Evolutionary conservation across 2,329 filamentous ascomycete species (phyloP), one percentile per base, ranked within the genome.

Genomic region (Dryadomyces quercus-mongolicae): DNA sequence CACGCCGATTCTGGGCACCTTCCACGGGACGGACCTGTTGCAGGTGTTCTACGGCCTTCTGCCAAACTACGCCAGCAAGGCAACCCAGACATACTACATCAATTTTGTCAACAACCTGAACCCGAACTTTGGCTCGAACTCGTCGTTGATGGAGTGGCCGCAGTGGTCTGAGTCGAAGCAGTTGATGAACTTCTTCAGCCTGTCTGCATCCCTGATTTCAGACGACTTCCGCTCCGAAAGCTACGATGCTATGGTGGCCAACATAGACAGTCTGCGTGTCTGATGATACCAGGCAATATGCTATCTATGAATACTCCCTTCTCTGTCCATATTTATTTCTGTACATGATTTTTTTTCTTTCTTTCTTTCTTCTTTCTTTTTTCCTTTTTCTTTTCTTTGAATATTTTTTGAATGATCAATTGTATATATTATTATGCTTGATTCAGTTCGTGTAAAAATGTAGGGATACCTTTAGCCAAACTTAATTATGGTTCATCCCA

Each of bases 1-100:
- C 12, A 84, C 81, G 0, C 83, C 87, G 0, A 68, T 91, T 49
- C 66, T 92, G 0, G 88, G 88, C n/a, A 91, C 86, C 0, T 86
- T 88, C 68, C 88, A 93, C 65, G 84, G 69, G 16, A 80, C 76
- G 1, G 87, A 91, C 60, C 61, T 90, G 1, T 60, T 88, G 6
- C 80, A 86, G 63, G 76, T 86, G 0, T 88, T 88, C 58, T 82
- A 78, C 55, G 84, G 84, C 0, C 66, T 85, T 15, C 62, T 78
- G 52, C 76, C 80, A 12, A 81, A 86, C 63, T 78, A 83, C 54
- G 82, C 83, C 2, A 77, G 77, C 38, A 65, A 63, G 5, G 74
- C 78, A 8, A 81, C 82, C 48, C 77, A 84, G 55, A 77, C 76
- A 1, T 91, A 90, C 66, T 91, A 89, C 62, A 73, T 84, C 61